These are phyloP conservation scores for Pseudogymnoascus sp. DNA, from an alignment of 2,329 filamentous ascomycete species.

Conservation along the genomic window DNA sequence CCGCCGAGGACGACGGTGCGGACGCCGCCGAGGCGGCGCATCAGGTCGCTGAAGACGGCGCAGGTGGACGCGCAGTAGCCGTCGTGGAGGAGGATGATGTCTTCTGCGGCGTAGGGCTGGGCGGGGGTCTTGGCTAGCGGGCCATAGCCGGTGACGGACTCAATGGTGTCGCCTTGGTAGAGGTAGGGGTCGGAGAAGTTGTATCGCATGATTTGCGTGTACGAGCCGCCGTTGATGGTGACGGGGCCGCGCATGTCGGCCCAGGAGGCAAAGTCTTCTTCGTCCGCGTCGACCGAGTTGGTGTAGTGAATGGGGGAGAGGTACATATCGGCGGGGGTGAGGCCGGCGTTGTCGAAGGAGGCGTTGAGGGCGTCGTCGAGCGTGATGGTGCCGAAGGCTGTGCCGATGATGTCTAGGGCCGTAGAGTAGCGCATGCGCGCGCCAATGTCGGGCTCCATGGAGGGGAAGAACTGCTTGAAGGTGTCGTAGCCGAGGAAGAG, in stretches of 20 bases:
- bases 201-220: conserved; percentile 20
- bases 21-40: conserved; percentile 43
- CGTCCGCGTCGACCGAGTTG: background rate
- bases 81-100: conserved; percentile 41
- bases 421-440: conserved; percentile 19
- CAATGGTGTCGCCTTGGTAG: conserved; percentile 12
- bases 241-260: conserved; percentile 17
- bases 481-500: conserved; percentile 38
- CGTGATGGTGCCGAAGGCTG: background rate
- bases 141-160: conserved; percentile 28
- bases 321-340: background rate
- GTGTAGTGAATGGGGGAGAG: background rate
- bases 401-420: conserved; percentile 17
- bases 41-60: conserved; percentile 47
- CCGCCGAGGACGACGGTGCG: conserved; percentile 53
- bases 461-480: conserved; percentile 35
- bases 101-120: conserved; percentile 30
- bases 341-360: background rate
- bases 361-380: background rate
- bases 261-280: conserved; percentile 19
- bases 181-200: conserved; percentile 19
- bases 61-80: conserved; percentile 54
- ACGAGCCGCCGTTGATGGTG: conserved; percentile 16
- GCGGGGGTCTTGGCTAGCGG: conserved; percentile 20
- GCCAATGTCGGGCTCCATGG: conserved; percentile 22